These are phyloP conservation scores for Ophiosphaerella korrae DNA, from an alignment of 2,329 filamentous ascomycete genomes.

Conservation along the genomic window DNA sequence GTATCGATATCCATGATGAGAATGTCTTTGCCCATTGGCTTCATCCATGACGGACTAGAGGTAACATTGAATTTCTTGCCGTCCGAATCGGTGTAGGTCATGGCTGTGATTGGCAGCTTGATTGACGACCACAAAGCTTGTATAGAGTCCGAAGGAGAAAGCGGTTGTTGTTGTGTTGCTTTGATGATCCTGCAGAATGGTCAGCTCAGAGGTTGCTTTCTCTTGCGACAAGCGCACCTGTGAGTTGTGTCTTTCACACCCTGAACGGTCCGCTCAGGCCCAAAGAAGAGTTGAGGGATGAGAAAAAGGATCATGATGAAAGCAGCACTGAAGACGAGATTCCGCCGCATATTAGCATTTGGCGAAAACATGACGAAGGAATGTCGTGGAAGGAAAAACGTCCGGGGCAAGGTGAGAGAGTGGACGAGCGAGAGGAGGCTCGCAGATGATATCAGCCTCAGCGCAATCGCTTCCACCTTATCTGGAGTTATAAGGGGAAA, in stretches of 20 bases:
- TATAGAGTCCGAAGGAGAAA: slow-evolving; percentile 34
- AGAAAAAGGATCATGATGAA: not conserved
- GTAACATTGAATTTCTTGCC: not conserved
- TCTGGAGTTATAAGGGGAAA: too few species aligned
- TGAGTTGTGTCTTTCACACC: not conserved
- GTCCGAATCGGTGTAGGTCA: not conserved
- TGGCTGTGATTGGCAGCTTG: not conserved
- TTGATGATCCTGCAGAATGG: not conserved
- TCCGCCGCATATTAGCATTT: not conserved
- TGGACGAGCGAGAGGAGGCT: too few species aligned
- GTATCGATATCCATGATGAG: not conserved
- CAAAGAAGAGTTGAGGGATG: not conserved
- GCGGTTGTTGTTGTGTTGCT: slow-evolving; percentile 36
- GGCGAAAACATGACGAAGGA: not conserved
- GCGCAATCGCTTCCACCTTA: too few species aligned
- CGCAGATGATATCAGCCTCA: too few species aligned
- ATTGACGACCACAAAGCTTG: not conserved
- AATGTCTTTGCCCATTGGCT: not conserved
- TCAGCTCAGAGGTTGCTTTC: too few species aligned
- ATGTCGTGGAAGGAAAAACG: too few species aligned
- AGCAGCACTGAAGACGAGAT: not conserved
- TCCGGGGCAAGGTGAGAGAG: too few species aligned
- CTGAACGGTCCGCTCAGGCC: slow-evolving; percentile 1
- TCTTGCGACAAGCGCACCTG: not conserved
- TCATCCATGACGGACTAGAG: not conserved